These are phyloP conservation scores for Rhizopus arrhizus DNA, from an alignment of 371 early-diverging fungal genomes.

Conservation along the genomic window DNA sequence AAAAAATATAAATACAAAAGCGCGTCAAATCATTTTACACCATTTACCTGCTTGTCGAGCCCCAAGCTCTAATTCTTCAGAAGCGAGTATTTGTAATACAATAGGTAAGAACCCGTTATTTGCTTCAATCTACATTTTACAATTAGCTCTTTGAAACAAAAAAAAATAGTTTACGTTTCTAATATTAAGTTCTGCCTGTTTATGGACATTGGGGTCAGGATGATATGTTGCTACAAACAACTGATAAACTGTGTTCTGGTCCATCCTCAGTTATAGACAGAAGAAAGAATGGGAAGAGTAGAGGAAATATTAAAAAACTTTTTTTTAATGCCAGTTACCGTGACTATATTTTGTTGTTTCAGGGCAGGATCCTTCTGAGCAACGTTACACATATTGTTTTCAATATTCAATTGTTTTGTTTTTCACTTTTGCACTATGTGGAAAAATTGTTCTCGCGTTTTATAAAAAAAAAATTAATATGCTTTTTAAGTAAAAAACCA, in stretches of 20 bases:
- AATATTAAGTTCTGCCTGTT: conserved; percentile 68
- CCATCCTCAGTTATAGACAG: conserved; percentile 31
- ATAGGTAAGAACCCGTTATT: conserved; percentile 69
- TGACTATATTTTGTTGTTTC: too few species aligned
- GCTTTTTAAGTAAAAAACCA: too few species aligned
- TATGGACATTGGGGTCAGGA: conserved; percentile 74
- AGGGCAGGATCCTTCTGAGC: too few species aligned
- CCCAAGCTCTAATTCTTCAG: conserved; percentile 60
- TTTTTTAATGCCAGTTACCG: too few species aligned
- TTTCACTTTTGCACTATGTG: too few species aligned
- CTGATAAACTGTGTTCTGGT: conserved; percentile 59
- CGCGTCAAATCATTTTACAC: not conserved
- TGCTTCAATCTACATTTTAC: conserved; percentile 51
- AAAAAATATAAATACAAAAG: not conserved
- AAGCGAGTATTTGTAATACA: conserved; percentile 70
- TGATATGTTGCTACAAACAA: conserved; percentile 79
- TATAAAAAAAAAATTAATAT: too few species aligned
- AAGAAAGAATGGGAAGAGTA: too few species aligned
- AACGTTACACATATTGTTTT: too few species aligned
- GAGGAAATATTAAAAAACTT: too few species aligned
- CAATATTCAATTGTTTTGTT: too few species aligned
- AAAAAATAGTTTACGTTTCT: conserved; percentile 34
- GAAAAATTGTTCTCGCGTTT: too few species aligned
- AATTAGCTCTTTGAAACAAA: not conserved
- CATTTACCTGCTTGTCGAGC: conserved; percentile 77